These are phyloP conservation scores for Epichloe hybrida DNA, from an alignment of 2,329 filamentous ascomycete species.

Conservation along the genomic window DNA sequence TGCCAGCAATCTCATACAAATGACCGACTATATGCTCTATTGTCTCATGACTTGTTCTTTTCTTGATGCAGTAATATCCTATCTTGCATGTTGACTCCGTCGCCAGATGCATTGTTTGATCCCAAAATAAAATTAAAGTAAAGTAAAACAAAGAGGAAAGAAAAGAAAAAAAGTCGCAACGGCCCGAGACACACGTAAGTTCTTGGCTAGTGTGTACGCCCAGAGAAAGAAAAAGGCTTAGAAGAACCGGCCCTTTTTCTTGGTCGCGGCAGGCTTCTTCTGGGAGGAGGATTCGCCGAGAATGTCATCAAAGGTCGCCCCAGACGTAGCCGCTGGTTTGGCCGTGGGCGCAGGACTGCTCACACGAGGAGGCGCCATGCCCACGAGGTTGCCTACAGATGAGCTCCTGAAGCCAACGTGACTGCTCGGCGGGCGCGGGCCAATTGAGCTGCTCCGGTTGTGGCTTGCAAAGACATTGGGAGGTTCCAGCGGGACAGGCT, in stretches of 20 bases:
- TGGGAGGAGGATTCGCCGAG: constrained; percentile 19
- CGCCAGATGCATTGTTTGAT: constrained; percentile 1
- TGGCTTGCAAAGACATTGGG: constrained; percentile 15
- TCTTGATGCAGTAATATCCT: not conserved
- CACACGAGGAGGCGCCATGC: constrained; percentile 8
- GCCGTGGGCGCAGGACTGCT: constrained; percentile 9
- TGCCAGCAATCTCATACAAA: too few species aligned
- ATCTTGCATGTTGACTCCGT: not conserved
- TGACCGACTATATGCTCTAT: not conserved
- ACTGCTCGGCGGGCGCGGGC: constrained; percentile 20
- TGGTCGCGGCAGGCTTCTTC: constrained; percentile 16
- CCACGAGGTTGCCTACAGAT: constrained; percentile 23
- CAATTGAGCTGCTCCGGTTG: constrained; percentile 23
- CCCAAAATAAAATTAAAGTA: not conserved
- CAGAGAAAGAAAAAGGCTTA: constrained; percentile 8
- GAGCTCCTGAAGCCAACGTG: constrained; percentile 19
- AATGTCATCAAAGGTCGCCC: constrained; percentile 37
- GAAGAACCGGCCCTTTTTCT: constrained; percentile 30
- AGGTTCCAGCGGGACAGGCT: constrained; percentile 27
- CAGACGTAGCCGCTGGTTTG: constrained; percentile 14
- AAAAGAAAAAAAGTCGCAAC: not conserved
- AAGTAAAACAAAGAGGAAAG: not conserved
- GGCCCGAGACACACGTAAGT: not conserved
- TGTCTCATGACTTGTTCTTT: constrained; percentile 9
- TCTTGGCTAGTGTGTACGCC: not conserved